phyloP scores from a whole-genome alignment of 179 eudicot species.

The Silene coronaria region DNA sequence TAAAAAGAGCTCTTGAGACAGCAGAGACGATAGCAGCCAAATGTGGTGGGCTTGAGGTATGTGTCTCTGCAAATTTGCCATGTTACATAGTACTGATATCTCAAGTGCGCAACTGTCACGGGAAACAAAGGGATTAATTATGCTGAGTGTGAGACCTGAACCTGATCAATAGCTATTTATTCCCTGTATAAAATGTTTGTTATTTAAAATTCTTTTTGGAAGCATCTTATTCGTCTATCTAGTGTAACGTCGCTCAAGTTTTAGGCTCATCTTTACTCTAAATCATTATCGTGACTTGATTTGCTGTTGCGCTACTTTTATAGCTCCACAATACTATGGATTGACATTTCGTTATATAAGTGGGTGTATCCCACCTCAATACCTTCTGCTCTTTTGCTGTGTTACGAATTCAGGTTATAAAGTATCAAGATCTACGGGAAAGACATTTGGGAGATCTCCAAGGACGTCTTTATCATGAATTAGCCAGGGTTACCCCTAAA shows the following conservation, averaged over 20 bases:
- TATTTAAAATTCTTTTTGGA: neutral
- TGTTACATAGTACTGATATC: neutral
- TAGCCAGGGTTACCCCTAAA: conserved; percentile 42
- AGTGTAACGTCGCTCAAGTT: neutral
- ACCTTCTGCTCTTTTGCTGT: neutral
- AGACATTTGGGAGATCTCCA: conserved; percentile 89
- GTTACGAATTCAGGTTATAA: conserved; percentile 44
- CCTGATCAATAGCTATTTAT: neutral
- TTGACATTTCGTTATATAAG: neutral
- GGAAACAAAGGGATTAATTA: neutral
- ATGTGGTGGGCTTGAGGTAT: conserved; percentile 68
- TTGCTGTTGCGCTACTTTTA: neutral
- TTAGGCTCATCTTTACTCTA: neutral
- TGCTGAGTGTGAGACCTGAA: neutral
- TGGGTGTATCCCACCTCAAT: conserved; percentile 7
- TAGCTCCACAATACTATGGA: neutral
- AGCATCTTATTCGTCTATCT: neutral
- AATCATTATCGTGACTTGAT: neutral
- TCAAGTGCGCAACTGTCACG: neutral
- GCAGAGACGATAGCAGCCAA: conserved; percentile 66
- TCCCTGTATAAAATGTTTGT: neutral
- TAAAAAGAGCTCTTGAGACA: conserved; percentile 73
- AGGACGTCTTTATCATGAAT: conserved; percentile 52
- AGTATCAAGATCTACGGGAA: conserved; percentile 62
- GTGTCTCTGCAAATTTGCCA: neutral